phyloP scores from a whole-genome alignment of 2,329 filamentous ascomycete genomes.

The Fusarium irregulare region DNA sequence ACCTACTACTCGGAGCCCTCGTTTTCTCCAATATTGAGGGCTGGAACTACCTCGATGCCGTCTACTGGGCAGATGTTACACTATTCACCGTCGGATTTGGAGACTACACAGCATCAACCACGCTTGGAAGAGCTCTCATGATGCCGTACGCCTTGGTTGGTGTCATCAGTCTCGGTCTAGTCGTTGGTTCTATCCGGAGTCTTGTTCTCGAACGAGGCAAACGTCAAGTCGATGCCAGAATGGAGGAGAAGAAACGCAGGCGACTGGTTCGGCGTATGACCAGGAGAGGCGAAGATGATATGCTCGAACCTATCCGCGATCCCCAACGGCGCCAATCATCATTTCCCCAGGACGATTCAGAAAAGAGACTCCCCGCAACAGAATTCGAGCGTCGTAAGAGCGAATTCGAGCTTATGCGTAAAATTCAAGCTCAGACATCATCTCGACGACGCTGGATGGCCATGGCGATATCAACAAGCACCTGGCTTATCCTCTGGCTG shows the following conservation, averaged over 20 bases:
- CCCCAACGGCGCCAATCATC: constrained; percentile 15
- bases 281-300: constrained; percentile 57
- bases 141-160: constrained; percentile 87
- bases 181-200: constrained; percentile 82
- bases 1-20: constrained; percentile 80
- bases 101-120: constrained; percentile 61
- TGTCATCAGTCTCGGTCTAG: constrained; percentile 84
- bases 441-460: constrained; percentile 79
- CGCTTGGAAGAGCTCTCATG: constrained; percentile 75
- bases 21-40: constrained; percentile 78
- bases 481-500: constrained; percentile 82
- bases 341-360: constrained; percentile 10
- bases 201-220: constrained; percentile 69
- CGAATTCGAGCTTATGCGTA: constrained; percentile 84
- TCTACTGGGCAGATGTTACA: constrained; percentile 83
- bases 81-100: constrained; percentile 74
- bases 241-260: constrained; percentile 69
- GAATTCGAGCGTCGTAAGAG: constrained; percentile 72
- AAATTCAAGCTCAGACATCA: constrained; percentile 75
- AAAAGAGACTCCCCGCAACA: constrained; percentile 34
- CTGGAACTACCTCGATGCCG: constrained; percentile 80
- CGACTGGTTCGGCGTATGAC: constrained; percentile 59
- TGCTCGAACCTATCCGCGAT: constrained; percentile 63
- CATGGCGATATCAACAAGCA: constrained; percentile 72
- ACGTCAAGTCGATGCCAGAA: constrained; percentile 64